phyloP scores from a whole-genome alignment of 345 rosid genomes.

The Trapa bicornis region DNA sequence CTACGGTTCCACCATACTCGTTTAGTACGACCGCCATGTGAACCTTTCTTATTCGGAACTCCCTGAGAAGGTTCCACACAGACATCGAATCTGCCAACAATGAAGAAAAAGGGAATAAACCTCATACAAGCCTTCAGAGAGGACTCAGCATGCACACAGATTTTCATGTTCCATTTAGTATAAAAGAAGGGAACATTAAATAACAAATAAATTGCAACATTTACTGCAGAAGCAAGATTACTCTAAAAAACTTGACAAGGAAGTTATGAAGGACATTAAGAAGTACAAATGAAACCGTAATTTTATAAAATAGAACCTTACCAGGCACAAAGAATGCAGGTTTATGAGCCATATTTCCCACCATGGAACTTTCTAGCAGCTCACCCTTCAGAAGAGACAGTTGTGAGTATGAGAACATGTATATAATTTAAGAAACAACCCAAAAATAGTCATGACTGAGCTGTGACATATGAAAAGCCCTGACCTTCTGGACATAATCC shows the following conservation, averaged over 20 bases:
- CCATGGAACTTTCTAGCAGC: slow-evolving; percentile 62
- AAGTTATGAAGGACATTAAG: neutral
- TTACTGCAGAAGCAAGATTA: too few species aligned
- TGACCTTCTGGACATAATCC: slow-evolving; percentile 85
- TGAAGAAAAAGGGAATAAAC: neutral
- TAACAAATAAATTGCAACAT: too few species aligned
- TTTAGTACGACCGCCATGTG: slow-evolving; percentile 99
- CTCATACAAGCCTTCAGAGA: slow-evolving; percentile 7
- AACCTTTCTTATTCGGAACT: slow-evolving; percentile 94
- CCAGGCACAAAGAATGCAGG: slow-evolving; percentile 98
- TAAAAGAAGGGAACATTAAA: neutral
- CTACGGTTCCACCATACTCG: slow-evolving; percentile 96
- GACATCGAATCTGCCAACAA: slow-evolving; percentile 88
- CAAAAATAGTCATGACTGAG: slow-evolving; percentile 7
- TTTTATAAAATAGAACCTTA: slow-evolving; percentile 20
- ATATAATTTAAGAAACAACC: slow-evolving; percentile 18
- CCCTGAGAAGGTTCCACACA: slow-evolving; percentile 99
- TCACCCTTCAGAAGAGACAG: slow-evolving; percentile 91
- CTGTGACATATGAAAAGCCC: slow-evolving; percentile 15
- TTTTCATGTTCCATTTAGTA: neutral
- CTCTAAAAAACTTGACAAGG: neutral
- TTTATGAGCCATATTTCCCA: slow-evolving; percentile 92
- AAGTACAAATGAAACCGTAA: slow-evolving; percentile 1
- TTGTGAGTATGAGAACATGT: slow-evolving; percentile 26
- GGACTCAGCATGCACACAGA: neutral